Evolutionary conservation across 1,284 basidiomycete genomes (phyloP).

Genomic region (Microbotryum intermedium): DNA sequence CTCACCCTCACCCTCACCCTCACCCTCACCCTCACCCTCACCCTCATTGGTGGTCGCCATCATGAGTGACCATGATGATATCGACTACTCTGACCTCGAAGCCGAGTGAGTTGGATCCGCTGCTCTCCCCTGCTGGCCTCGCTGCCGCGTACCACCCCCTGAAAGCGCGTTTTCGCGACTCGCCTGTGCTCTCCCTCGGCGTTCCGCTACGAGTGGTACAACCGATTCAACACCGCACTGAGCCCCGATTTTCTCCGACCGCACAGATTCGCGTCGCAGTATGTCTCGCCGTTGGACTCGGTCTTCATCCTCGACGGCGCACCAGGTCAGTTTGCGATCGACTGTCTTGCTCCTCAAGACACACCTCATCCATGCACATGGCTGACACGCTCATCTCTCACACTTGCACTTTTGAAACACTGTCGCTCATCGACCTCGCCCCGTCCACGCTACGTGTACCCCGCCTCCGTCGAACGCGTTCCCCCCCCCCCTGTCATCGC

Average conservation of each 20-base stretch:
- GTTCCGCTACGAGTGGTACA: too few species aligned
- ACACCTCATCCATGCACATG: too few species aligned
- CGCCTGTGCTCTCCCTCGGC: background rate
- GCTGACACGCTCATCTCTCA: too few species aligned
- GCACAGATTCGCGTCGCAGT: constrained; percentile 35
- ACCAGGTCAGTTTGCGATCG: too few species aligned
- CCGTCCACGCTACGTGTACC: too few species aligned
- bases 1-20: too few species aligned
- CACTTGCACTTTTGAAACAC: too few species aligned
- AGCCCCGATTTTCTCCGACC: background rate
- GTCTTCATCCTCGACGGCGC: constrained; percentile 43
- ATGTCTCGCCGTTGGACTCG: constrained; percentile 41
- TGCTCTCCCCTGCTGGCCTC: background rate
- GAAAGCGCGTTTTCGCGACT: background rate
- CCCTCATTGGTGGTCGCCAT: background rate
- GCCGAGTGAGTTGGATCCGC: constrained; percentile 54
- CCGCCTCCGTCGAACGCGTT: too few species aligned
- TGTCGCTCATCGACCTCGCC: too few species aligned
- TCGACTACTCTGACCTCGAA: constrained; percentile 92
- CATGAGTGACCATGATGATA: constrained; percentile 52
- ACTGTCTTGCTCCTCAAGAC: too few species aligned
- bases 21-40: background rate
- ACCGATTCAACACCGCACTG: background rate
- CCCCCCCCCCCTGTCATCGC: too few species aligned
- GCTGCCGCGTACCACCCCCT: background rate